Evolutionary conservation across 768 basidiomycete genomes (phyloP), one percentile per base, ranked within the genome.

Genomic region (Suillus variegatus): DNA sequence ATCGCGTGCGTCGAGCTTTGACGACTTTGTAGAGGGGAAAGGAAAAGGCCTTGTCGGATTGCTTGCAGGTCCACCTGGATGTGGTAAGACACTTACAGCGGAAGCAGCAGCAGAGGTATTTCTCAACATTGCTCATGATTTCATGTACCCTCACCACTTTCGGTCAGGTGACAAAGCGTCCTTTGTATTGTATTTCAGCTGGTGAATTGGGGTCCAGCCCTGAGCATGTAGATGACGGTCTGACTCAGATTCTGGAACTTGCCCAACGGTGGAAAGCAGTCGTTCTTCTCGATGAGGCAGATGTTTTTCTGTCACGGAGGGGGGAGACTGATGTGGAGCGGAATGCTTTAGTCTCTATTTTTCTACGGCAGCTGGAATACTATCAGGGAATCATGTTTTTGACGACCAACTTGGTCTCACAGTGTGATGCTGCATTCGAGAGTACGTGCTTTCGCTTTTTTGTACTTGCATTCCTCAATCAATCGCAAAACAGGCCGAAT

Each of bases 271-370:
- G 85, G 85, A 85, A 85, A 63, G 85, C 85, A 0, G 85, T 86
- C 49, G 82, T 86, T 1, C 75, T 86, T 46, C 85, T 87, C 60
- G 85, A 87, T 63, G 85, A 87, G 71, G 80, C 69, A 10, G 69
- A 70, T 36, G 68, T 69, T 6, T 91, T 90, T 83, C 81, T 91
- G 35, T 88, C 90, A 69, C 84, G 86, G 72, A 84, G 89, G 7
- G 86, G 85, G 2, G 76, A 88, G 44, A 65, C 68, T 55, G 73
- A 75, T 62, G 64, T 68, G 22, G 13, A 38, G 54, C 18, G 73
- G 32, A 91, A 90, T 69, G 88, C 88, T 1, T 87, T 90, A 82
- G 88, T 91, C 4, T 88, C 88, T 2, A 88, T 89, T 16, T 90
- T 87, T 68, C 84, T 86, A 35, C 82, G 85, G 25, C 85, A 85